A percentile compares a stretch with the other conserved stretches of the same genome.
Evolutionary conservation across 108 stramenopile species (phyloP).

Genomic region (Skeletonema tropicum): DNA sequence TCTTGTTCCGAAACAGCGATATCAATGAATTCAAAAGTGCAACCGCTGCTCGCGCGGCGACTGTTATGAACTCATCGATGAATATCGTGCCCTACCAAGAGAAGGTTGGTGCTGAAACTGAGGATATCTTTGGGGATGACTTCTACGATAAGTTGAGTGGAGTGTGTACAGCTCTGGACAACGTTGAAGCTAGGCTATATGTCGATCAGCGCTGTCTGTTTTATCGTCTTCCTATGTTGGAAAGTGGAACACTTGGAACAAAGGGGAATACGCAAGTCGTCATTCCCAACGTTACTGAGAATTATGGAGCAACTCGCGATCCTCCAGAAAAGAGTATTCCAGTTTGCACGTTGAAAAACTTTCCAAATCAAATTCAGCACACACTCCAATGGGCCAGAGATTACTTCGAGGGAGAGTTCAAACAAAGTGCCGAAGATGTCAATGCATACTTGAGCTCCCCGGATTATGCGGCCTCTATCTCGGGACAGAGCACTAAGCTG

Average conservation of each 20-base stretch:
- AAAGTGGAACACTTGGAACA: constrained; percentile 97
- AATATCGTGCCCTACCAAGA: constrained; percentile 90
- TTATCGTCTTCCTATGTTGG: constrained; percentile 97
- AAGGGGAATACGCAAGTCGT: constrained; percentile 98
- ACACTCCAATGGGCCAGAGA: constrained; percentile 99
- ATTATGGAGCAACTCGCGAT: constrained; percentile 97
- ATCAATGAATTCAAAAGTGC: constrained; percentile 94
- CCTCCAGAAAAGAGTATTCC: constrained; percentile 98
- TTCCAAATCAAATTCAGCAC: constrained; percentile 98
- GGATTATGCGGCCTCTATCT: constrained; percentile 78
- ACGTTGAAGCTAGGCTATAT: constrained; percentile 98
- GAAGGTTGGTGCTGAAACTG: constrained; percentile 94
- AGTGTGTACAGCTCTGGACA: constrained; percentile 98
- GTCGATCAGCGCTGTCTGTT: constrained; percentile 96
- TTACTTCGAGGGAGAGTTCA: constrained; percentile 98
- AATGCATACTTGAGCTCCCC: constrained; percentile 87
- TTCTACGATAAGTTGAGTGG: constrained; percentile 94
- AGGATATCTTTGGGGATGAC: constrained; percentile 95
- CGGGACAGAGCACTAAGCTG: constrained; percentile 88
- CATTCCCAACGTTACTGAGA: constrained; percentile 96
- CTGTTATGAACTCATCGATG: constrained; percentile 90
- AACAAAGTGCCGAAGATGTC: constrained; percentile 95
- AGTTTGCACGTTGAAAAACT: constrained; percentile 99
- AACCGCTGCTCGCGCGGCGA: constrained; percentile 88
- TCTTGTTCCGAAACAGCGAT: constrained; percentile 95